Conservation (phyloP, 352 stramenopile species). For the Phytophthora capsici region DNA sequence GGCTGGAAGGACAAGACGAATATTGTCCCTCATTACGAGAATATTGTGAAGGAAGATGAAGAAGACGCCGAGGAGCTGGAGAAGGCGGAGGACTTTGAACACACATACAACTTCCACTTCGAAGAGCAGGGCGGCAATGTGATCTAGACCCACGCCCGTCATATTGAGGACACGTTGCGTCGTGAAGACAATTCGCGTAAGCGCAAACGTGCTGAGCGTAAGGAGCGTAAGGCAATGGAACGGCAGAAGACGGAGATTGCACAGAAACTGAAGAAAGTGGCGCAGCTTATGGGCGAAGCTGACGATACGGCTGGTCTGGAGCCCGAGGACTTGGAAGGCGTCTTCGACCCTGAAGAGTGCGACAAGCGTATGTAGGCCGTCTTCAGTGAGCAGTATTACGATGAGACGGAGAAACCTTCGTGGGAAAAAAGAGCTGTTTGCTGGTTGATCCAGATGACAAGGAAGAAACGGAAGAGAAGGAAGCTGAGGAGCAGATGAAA, state of each 20-base stretch:
- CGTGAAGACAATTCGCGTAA: conserved; percentile 97
- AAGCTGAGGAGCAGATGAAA: conserved; percentile 39
- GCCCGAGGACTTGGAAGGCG: conserved; percentile 90
- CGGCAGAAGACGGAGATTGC: conserved; percentile 96
- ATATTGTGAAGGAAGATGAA: conserved; percentile 89
- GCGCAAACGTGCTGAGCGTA: conserved; percentile 93
- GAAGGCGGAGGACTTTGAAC: conserved; percentile 97
- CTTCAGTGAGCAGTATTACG: conserved; percentile 99
- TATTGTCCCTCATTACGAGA: conserved; percentile 72
- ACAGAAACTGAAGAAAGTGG: conserved; percentile 93
- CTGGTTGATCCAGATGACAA: conserved; percentile 71
- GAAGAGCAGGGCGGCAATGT: conserved; percentile 94
- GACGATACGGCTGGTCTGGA: conserved; percentile 54
- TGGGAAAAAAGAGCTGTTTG: conserved; percentile 90
- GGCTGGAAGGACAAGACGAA: conserved; percentile 86
- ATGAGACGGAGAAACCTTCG: conserved; percentile 78
- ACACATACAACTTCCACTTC: conserved; percentile 99
- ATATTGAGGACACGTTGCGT: conserved; percentile 91
- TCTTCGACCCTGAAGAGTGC: conserved; percentile 97
- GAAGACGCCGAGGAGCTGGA: conserved; percentile 94
- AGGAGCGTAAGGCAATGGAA: conserved; percentile 95
- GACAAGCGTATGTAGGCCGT: conserved; percentile 96
- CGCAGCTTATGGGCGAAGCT: conserved; percentile 75
- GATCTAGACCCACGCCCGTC: conserved; percentile 86
- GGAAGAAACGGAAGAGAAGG: conserved; percentile 36